Evolutionary conservation across 768 basidiomycete species (phyloP), one percentile per base, ranked within the genome.

Genomic region (Suillus luteus): DNA sequence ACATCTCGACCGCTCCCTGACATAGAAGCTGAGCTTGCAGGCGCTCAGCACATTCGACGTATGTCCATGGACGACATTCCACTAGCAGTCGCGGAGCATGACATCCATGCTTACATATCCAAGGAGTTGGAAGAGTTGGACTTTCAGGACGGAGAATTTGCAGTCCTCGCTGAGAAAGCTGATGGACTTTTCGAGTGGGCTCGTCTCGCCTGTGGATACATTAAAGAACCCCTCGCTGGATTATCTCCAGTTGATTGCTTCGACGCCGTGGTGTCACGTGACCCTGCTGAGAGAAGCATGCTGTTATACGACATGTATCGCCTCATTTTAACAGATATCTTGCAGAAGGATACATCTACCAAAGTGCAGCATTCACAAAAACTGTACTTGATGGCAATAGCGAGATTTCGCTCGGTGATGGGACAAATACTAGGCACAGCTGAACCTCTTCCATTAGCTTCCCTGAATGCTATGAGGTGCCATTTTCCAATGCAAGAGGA

Each of bases 181-280:
- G 60, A 61, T 43, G 60, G 60, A 9, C 37, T 61, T 12, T 61
- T 61, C 43, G 31, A 41, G 43, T 64, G 61, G 59, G 61, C 43
- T 7, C 55, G 41, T 24, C 24, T 62, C 10, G 62, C 61, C 5
- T 62, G 62, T 24, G 63, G 48, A 9, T 62, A 22, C 35, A 61
- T 62, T n/a, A 61, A 38, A 40, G 33, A 17, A 31, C 38, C 35
- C 35, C 15, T 10, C 5, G 12, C 19, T 27, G 62, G 62, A 9
- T 22, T 19, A 35, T 33, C 62, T 14, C 15, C 62, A 24, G 17
- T 15, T 3, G 62, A 59, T 5, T 38, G 33, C 24, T 59, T 59
- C 37, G 9, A 64, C 9, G 33, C 63, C 22, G 11, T 38, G 15
- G 49, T 49, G 43, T 10, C 22, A 9, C 41, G 60, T 15, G n/a